A percentile compares a stretch with the other conserved stretches of the same genome.
Conservation (phyloP, 202 grass and related monocot genomes). For the Bolboschoenoplectus hybrid region DNA sequence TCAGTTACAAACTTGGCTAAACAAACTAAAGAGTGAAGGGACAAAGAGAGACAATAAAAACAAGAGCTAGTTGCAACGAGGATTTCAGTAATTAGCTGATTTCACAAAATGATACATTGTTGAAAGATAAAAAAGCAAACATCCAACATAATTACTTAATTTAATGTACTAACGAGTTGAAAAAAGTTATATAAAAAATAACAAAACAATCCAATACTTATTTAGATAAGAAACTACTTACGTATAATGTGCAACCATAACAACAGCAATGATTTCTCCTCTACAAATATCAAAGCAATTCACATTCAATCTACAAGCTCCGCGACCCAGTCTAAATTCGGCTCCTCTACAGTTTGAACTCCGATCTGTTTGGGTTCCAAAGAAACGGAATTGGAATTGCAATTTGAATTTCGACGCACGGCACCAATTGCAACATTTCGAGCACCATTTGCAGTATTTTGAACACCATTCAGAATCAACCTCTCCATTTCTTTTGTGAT, state of each 20-base stretch:
- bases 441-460: not conserved
- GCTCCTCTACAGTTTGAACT: not conserved
- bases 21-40: not conserved
- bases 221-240: not conserved
- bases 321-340: slow-evolving; percentile 5
- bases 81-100: not conserved
- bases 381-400: not conserved
- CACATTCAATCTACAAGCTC: slow-evolving; percentile 9
- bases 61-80: not conserved
- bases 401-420: not conserved
- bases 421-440: not conserved
- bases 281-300: not conserved
- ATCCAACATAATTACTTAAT: not conserved
- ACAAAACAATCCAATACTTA: not conserved
- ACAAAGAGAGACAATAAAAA: not conserved
- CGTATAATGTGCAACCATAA: not conserved
- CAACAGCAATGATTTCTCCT: not conserved
- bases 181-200: not conserved
- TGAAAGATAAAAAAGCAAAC: not conserved
- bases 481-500: not conserved
- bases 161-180: not conserved
- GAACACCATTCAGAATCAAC: not conserved
- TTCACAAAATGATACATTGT: not conserved
- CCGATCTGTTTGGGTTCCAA: not conserved
- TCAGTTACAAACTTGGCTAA: not conserved